A percentile compares a stretch with the other conserved stretches of the same genome.
phyloP scores from a whole-genome alignment of 192 early-diverging fungal genomes.

The Chytriomyces hyalinus region DNA sequence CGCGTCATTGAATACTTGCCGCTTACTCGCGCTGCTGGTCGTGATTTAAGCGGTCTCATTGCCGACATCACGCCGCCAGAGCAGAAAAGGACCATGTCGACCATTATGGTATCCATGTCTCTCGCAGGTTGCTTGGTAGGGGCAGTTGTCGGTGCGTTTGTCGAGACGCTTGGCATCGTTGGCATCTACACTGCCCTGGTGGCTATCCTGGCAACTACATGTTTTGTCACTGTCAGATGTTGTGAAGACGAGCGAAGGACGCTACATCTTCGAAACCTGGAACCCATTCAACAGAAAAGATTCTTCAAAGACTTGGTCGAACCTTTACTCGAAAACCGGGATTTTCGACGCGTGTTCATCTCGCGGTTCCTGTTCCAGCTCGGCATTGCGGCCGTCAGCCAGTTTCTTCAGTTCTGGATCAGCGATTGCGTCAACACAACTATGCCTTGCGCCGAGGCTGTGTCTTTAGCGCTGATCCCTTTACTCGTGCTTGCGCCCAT shows the following conservation, averaged over 20 bases:
- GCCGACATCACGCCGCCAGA: constrained; percentile 51
- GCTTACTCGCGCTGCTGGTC: no score
- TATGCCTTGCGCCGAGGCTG: constrained; percentile 41
- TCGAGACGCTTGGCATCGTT: constrained; percentile 30
- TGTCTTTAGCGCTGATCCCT: constrained; percentile 53
- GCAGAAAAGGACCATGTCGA: constrained; percentile 43
- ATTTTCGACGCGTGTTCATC: constrained; percentile 53
- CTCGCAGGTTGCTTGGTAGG: constrained; percentile 47
- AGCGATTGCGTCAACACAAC: constrained; percentile 42
- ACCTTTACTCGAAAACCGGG: constrained; percentile 41
- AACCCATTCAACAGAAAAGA: constrained; percentile 36
- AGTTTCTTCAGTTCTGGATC: constrained; percentile 59
- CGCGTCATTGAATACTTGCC: no score
- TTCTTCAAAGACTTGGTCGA: constrained; percentile 38
- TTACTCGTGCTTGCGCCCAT: constrained; percentile 48
- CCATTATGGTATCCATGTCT: constrained; percentile 50
- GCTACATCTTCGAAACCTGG: constrained; percentile 3
- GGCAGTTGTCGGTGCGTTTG: constrained; percentile 46
- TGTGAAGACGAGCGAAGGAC: constrained; percentile 9
- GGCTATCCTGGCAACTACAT: constrained; percentile 16
- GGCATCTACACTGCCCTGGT: constrained; percentile 39
- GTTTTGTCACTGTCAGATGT: constrained; percentile 5
- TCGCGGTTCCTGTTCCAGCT: constrained; percentile 56
- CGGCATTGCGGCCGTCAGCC: constrained; percentile 53
- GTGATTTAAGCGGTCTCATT: constrained; percentile 30